A percentile compares a stretch with the other conserved stretches of the same genome.
Conservation (phyloP, 139 green algal species). For the Chlorella sp. region DNA sequence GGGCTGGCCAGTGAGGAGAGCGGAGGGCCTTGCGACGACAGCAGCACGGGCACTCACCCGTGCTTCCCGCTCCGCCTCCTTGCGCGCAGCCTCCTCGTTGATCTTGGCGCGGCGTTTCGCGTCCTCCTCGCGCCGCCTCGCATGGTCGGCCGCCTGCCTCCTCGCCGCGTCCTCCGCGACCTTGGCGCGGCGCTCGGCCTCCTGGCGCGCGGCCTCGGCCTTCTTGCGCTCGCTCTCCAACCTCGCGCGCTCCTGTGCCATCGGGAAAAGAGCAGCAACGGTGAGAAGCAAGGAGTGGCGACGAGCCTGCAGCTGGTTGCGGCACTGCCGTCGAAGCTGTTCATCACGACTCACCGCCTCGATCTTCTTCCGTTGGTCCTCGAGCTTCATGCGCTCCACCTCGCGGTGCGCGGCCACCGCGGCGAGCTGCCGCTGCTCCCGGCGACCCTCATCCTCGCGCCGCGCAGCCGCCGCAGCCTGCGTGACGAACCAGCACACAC, state of each 20-base stretch:
- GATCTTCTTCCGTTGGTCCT: conserved; percentile 30
- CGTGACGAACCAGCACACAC: too few species aligned
- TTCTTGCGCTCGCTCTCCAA: conserved; percentile 22
- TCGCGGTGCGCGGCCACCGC: conserved; percentile 32
- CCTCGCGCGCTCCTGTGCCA: conserved; percentile 12
- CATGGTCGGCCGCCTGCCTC: conserved; percentile 13
- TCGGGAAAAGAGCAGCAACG: too few species aligned
- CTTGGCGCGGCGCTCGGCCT: conserved; percentile 23
- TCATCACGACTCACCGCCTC: conserved; percentile 28
- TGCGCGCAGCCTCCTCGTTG: conserved; percentile 22
- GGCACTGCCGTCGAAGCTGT: too few species aligned
- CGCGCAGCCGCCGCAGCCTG: too few species aligned
- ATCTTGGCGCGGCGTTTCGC: conserved; percentile 7
- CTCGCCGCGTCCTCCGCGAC: conserved; percentile 20
- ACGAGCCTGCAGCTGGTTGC: too few species aligned
- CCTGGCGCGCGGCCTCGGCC: conserved; percentile 15
- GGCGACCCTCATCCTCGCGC: neutral
- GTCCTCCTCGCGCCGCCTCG: neutral
- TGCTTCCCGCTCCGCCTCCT: conserved; percentile 8
- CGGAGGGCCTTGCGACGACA: too few species aligned
- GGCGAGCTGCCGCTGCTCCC: conserved; percentile 18
- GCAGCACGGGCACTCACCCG: too few species aligned
- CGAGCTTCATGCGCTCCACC: conserved; percentile 31
- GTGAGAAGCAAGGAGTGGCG: too few species aligned
- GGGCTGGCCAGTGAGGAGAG: too few species aligned